phyloP scores from a whole-genome alignment of 31 red algal genomes.

The Asparagopsis taxiformis region DNA sequence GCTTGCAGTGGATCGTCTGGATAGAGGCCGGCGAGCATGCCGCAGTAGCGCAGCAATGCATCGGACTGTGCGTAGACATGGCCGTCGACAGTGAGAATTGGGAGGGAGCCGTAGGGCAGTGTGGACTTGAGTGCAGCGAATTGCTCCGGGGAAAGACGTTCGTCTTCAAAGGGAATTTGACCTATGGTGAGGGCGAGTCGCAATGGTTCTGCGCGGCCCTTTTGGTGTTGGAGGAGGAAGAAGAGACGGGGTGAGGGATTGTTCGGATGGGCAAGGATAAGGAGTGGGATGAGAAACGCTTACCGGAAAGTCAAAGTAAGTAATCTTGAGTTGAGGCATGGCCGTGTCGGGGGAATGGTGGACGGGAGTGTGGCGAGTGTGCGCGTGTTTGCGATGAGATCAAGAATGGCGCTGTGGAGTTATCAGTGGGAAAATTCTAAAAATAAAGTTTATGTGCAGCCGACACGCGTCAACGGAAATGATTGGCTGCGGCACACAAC shows the following conservation, averaged over 20 bases:
- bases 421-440: too few species aligned
- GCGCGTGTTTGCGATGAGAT: too few species aligned
- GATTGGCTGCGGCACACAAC: too few species aligned
- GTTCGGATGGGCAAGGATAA: not conserved
- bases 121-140: slow-evolving; percentile 10
- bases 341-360: too few species aligned
- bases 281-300: not conserved
- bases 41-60: slow-evolving; percentile 62
- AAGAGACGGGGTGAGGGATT: not conserved
- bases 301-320: slow-evolving; percentile 48
- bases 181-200: slow-evolving; percentile 56
- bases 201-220: slow-evolving; percentile 50
- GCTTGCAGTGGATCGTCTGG: slow-evolving; percentile 38
- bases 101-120: slow-evolving; percentile 40
- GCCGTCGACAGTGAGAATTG: slow-evolving; percentile 36
- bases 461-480: too few species aligned
- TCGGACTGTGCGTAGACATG: slow-evolving; percentile 27
- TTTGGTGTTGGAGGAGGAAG: not conserved
- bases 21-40: slow-evolving; percentile 39
- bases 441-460: too few species aligned
- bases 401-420: too few species aligned
- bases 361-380: too few species aligned
- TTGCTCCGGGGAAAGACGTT: slow-evolving; percentile 22
- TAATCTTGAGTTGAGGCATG: slow-evolving; percentile 10
- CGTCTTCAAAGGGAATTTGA: slow-evolving; percentile 49